Base-by-base conservation (phyloP, 2,329 filamentous ascomycete species). In the Phaeosphaeriaceae sp. region DNA sequence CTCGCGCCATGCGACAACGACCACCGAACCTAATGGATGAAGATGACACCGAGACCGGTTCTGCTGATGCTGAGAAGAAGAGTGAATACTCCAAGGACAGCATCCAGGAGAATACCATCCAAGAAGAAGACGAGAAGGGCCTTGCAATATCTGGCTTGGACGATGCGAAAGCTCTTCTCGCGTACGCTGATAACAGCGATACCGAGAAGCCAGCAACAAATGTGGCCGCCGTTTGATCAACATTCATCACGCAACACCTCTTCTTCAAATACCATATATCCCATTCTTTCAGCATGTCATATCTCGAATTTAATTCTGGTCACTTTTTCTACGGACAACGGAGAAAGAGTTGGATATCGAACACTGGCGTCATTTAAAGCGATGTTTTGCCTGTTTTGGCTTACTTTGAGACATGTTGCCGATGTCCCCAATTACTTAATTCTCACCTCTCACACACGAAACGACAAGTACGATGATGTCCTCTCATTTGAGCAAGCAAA, bases 21-120 rank as follows among this genome's bases (percentile, higher is more conserved):
- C 95, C 95, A 1, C 95, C 93, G 25, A 93, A 92, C 1, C 82
- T 97, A 55, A 94, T 95, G 89, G 90, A 81, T 19, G 72, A 76
- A 13, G 77, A 81, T 15, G 76, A 78, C 45, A 75, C 76, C 1
- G 74, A 75, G 15, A 69, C 69, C 1, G 62, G 57, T 19, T 71
- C 67, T 2, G 66, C 56, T 25, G 68, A 74, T 22, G 57, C 63
- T 1, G 65, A 73, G 51, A 68, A 67, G 56, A 67, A 63, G 58
- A 75, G 74, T 48, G 71, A 66, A 44, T 66, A 66, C 22, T 73
- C 69, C 13, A 77, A 77, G 60, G 73, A 74, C 47, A 76, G 75
- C 57, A 52, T 76, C 7, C 70, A 73, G 47, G 75, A 72, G 21
- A 71, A 66, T 51, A 67, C 72, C 53, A 77, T 78, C 44, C 73